phyloP scores from a whole-genome alignment of 2,329 filamentous ascomycete species.

The Pseudopyricularia javanii region DNA sequence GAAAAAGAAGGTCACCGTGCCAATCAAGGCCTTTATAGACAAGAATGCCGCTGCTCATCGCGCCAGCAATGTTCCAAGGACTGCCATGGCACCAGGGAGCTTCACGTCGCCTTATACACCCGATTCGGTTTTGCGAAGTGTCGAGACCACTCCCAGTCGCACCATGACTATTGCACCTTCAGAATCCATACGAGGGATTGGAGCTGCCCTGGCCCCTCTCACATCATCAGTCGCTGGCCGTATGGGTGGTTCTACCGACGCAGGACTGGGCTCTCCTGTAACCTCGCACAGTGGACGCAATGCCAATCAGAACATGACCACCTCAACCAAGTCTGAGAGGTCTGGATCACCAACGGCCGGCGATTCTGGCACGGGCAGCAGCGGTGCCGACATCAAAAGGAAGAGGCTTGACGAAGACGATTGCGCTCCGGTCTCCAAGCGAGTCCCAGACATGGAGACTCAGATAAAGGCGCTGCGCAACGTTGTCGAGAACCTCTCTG shows the following conservation, averaged over 20 bases:
- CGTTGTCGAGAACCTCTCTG: slow-evolving; percentile 3
- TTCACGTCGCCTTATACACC: not conserved
- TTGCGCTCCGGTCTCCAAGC: not conserved
- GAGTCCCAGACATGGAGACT: not conserved
- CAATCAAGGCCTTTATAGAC: not conserved
- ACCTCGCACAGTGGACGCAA: not conserved
- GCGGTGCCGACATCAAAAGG: not conserved
- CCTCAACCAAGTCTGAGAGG: not conserved
- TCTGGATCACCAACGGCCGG: not conserved
- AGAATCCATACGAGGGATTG: not conserved
- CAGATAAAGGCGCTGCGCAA: slow-evolving; percentile 4
- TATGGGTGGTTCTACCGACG: not conserved
- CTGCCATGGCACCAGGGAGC: not conserved
- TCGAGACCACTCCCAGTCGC: not conserved
- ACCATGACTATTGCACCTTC: not conserved
- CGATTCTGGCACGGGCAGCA: not conserved
- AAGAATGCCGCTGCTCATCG: not conserved
- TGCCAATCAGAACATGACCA: not conserved
- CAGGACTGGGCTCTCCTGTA: not conserved
- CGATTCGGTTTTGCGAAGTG: not conserved
- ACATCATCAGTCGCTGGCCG: not conserved
- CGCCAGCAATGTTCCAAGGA: not conserved
- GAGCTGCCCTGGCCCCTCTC: not conserved
- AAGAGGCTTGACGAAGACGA: not conserved
- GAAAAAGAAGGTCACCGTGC: not conserved